Evolutionary conservation across 2,329 filamentous ascomycete species (phyloP), one percentile per base, ranked within the genome.

Genomic region (Plectosphaerella plurivora): DNA sequence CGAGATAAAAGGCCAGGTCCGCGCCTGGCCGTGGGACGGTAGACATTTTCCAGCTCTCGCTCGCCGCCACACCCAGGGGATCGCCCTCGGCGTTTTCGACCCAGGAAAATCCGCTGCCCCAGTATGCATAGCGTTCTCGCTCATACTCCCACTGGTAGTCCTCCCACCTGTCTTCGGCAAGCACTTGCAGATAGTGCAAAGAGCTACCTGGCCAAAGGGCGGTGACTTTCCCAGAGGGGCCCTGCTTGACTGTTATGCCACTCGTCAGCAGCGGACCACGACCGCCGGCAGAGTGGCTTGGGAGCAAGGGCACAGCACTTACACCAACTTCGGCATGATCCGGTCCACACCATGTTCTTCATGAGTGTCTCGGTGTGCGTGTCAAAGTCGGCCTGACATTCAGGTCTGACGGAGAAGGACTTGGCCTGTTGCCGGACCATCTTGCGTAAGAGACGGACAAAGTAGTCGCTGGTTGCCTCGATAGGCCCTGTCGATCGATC

Each of bases 141-240:
- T 59, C 51, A 28, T 59, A 59, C 9, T 16, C 41, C 61, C 61
- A 62, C 4, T 59, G 50, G 24, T 59, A 64, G 33, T 63, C 62
- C 45, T 63, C 60, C 57, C 57, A 63, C 18, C 62, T 47, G 24
- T 61, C 55, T 20, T 60, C 60, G 6, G 59, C 58, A 20, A 77
- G 55, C 4, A 68, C 67, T 53, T 77, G 71, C 47, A 76, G 71
- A 53, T 73, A 75, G 57, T 77, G 74, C 11, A 78, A 63, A 3
- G 70, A 70, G n/a, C 63, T 68, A n/a, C 73, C 73, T 11, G 70
- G 67, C 59, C 70, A 75, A 14, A 70, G 58, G 5, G 70, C 72
- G 5, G 70, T 68, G 39, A 77, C 68, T 47, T 70, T 61, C 36
- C 72, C 73, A 25, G 15, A 9, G 37, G 64, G 60, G 22, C 66